phyloP scores from a whole-genome alignment of 2,329 filamentous ascomycete species.

The Trichophyton rubrum region DNA sequence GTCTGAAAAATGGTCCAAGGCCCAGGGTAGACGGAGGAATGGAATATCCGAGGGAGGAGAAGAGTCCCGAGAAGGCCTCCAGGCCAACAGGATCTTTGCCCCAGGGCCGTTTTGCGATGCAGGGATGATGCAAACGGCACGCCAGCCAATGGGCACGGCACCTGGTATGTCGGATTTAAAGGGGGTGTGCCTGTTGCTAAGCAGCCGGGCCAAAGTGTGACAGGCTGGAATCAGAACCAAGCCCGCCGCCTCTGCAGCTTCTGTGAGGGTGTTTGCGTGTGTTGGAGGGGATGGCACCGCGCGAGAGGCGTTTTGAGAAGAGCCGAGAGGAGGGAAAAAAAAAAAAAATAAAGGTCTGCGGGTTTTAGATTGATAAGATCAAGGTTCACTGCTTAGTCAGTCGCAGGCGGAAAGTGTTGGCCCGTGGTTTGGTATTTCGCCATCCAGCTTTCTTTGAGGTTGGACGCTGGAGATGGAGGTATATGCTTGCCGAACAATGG shows the following conservation, averaged over 20 bases:
- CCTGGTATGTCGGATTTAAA: background rate
- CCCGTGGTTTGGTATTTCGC: background rate
- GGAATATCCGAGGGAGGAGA: background rate
- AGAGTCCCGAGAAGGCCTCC: background rate
- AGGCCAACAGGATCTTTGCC: background rate
- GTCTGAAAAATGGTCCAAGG: background rate
- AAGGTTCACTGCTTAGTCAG: conserved; percentile 5
- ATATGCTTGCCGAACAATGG: too few relatives aligned
- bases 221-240: background rate
- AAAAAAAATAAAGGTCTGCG: background rate
- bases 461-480: background rate
- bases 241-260: background rate
- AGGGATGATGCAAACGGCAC: conserved; percentile 1
- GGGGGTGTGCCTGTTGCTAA: background rate
- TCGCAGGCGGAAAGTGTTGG: background rate
- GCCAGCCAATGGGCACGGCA: background rate
- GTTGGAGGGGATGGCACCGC: background rate
- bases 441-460: background rate
- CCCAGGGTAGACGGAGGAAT: background rate
- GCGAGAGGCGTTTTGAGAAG: background rate
- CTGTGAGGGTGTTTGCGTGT: background rate
- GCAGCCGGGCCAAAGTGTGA: background rate
- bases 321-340: background rate
- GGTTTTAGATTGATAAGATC: conserved; percentile 6
- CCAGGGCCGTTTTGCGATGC: background rate